phyloP scores from a whole-genome alignment of 176 grass and related monocot species.

The Cenchrus purpureus region DNA sequence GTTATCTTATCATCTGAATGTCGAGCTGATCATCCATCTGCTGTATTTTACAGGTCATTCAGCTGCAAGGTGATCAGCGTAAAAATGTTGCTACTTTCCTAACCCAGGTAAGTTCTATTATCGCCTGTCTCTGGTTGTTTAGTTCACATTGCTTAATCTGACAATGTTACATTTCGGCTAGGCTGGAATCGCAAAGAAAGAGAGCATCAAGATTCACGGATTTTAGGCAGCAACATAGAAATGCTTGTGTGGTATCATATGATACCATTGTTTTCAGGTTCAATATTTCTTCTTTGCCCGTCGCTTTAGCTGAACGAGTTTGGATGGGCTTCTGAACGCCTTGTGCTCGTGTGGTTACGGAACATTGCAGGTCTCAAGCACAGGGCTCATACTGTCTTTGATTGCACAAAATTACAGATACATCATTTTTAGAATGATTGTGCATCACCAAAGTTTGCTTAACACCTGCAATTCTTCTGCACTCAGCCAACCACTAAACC shows the following conservation, averaged over 20 bases:
- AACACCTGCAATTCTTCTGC: not conserved
- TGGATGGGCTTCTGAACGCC: not conserved
- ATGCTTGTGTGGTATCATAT: not conserved
- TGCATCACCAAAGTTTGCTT: not conserved
- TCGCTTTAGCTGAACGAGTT: not conserved
- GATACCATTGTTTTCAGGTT: not conserved
- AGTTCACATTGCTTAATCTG: not conserved
- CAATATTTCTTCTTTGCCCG: not conserved
- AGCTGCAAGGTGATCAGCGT: constrained; percentile 73
- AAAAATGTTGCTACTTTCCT: constrained; percentile 71
- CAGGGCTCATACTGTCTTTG: not conserved
- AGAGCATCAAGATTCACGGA: constrained; percentile 68
- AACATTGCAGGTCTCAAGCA: not conserved
- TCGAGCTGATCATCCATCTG: not conserved
- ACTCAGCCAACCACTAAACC: not conserved
- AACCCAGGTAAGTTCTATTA: constrained; percentile 43
- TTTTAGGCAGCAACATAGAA: constrained; percentile 38
- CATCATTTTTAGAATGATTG: not conserved
- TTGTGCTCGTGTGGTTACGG: not conserved
- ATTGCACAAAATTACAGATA: not conserved
- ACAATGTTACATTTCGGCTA: constrained; percentile 14
- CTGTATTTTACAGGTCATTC: constrained; percentile 51
- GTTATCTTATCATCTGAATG: not conserved
- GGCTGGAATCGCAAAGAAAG: constrained; percentile 67
- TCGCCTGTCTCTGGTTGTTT: not conserved